A percentile compares a stretch with the other conserved stretches of the same genome.
Evolutionary conservation across 192 early-diverging fungal species (phyloP).

Genomic region (Pilaira anomala): DNA sequence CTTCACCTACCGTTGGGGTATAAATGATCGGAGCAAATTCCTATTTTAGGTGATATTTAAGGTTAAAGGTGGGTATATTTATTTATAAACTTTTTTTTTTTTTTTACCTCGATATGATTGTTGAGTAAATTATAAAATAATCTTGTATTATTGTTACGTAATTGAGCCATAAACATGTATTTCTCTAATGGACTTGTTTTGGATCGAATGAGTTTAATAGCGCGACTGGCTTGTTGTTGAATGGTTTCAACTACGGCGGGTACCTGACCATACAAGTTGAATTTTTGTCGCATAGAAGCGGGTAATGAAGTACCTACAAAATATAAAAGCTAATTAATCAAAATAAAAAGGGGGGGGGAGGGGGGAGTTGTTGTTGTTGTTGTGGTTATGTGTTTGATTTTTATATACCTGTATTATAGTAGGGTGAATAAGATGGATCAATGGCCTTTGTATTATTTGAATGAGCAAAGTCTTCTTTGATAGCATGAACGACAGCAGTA

Average conservation of each 20-base stretch:
- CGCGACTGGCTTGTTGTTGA: constrained; percentile 72
- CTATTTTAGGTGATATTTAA: constrained; percentile 33
- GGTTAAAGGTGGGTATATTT: neutral
- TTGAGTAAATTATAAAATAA: constrained; percentile 83
- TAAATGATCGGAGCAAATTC: constrained; percentile 79
- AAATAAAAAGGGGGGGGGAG: no score
- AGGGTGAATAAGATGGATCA: constrained; percentile 5
- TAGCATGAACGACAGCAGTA: neutral
- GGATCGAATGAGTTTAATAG: constrained; percentile 63
- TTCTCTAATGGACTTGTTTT: constrained; percentile 74
- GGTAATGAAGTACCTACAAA: constrained; percentile 61
- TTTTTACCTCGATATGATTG: constrained; percentile 67
- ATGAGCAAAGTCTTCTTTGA: neutral
- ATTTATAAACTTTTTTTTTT: neutral
- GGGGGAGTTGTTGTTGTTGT: neutral
- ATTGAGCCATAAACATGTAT: constrained; percentile 81
- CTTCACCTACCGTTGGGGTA: constrained; percentile 80
- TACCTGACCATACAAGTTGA: constrained; percentile 66
- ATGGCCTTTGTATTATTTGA: neutral
- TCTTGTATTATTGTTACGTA: constrained; percentile 73
- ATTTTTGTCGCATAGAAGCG: constrained; percentile 43
- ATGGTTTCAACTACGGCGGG: constrained; percentile 75
- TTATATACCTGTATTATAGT: constrained; percentile 16
- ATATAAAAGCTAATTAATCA: no score
- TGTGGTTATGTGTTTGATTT: neutral